Percentiles rank a stretch among this genome's conserved stretches.
Evolutionary conservation across 2,329 filamentous ascomycete genomes (phyloP).

Genomic region (Coniochaeta sp.): DNA sequence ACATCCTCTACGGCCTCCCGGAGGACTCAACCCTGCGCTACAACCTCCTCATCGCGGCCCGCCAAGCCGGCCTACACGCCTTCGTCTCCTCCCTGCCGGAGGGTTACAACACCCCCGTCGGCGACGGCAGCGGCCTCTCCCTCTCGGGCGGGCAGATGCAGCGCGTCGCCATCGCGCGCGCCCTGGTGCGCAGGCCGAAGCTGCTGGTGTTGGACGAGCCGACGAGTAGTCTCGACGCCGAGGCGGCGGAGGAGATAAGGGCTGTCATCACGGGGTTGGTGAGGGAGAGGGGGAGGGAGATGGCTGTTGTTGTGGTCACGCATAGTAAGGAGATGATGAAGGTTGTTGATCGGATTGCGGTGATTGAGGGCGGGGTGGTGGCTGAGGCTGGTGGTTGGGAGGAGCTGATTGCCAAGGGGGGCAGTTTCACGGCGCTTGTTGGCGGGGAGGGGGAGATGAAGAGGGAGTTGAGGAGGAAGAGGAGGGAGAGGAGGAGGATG

Average conservation of each 20-base stretch:
- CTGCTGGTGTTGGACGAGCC: slow-evolving; percentile 82
- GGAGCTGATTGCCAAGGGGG: slow-evolving; percentile 41
- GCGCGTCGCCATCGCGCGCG: slow-evolving; percentile 72
- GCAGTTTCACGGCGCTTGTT: slow-evolving; percentile 43
- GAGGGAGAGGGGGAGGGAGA: slow-evolving; percentile 21
- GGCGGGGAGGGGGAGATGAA: slow-evolving; percentile 21
- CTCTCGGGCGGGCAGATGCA: slow-evolving; percentile 81
- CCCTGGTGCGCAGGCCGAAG: slow-evolving; percentile 62
- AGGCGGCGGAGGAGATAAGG: slow-evolving; percentile 58
- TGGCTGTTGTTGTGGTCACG: slow-evolving; percentile 75
- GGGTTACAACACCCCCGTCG: slow-evolving; percentile 67
- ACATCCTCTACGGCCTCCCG: slow-evolving; percentile 74
- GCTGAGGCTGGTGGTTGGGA: slow-evolving; percentile 62
- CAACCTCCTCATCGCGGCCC: slow-evolving; percentile 43
- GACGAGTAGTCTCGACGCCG: slow-evolving; percentile 70
- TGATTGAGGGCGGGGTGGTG: slow-evolving; percentile 61
- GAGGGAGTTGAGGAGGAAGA: background rate
- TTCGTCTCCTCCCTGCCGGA: slow-evolving; percentile 67
- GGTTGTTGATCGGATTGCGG: slow-evolving; percentile 64
- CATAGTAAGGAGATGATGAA: slow-evolving; percentile 84
- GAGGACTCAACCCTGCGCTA: slow-evolving; percentile 43
- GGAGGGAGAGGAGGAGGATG: background rate
- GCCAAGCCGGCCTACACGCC: slow-evolving; percentile 61
- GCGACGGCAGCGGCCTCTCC: slow-evolving; percentile 61
- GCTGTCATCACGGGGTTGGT: slow-evolving; percentile 53